phyloP scores from a whole-genome alignment of 345 rosid species.

The Eutrema heterophyllum region DNA sequence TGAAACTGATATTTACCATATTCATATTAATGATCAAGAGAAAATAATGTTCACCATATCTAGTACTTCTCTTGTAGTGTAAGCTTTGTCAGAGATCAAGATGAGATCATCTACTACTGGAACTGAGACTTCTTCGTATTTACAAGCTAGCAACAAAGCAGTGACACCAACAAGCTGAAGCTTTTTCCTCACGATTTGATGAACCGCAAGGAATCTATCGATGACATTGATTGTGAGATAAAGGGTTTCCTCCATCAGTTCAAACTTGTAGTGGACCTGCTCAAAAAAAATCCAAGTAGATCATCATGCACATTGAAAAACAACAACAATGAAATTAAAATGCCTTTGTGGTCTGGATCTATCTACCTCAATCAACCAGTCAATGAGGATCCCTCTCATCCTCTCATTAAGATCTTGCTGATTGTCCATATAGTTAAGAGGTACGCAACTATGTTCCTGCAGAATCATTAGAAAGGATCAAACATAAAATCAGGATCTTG shows the following conservation, averaged over 20 bases:
- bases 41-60: constrained; percentile 58
- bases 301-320: not conserved
- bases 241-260: constrained; percentile 91
- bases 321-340: not conserved
- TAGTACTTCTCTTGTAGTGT: constrained; percentile 78
- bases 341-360: not conserved
- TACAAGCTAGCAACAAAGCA: constrained; percentile 96
- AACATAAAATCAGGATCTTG: not conserved
- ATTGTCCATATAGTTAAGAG: constrained; percentile 64
- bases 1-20: constrained; percentile 43
- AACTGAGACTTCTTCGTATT: constrained; percentile 94
- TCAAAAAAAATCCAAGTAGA: not conserved
- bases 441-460: constrained; percentile 49
- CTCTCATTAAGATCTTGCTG: constrained; percentile 75
- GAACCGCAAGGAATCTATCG: constrained; percentile 73
- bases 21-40: constrained; percentile 9
- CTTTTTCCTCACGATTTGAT: constrained; percentile 65
- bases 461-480: not conserved
- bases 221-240: constrained; percentile 82
- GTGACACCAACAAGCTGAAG: constrained; percentile 97
- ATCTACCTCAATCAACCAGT: constrained; percentile 88
- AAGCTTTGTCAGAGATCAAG: constrained; percentile 88
- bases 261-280: constrained; percentile 98
- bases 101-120: constrained; percentile 98
- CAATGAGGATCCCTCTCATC: constrained; percentile 92